Base-by-base conservation (phyloP, 2,329 filamentous ascomycete species). In the Penicillium glabrum region DNA sequence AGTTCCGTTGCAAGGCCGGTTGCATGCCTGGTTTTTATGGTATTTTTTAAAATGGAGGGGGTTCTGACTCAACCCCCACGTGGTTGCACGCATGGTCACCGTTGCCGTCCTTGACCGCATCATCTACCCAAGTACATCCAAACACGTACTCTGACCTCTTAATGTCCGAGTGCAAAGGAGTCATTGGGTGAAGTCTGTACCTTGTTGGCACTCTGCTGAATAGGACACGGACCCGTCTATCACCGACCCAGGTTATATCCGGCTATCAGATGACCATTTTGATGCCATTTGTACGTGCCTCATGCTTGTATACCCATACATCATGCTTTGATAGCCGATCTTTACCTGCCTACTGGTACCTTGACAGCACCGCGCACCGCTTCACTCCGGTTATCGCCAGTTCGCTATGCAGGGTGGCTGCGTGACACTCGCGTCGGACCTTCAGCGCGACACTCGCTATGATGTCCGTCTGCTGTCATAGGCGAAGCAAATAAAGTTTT, bases 31-130 rank as follows among this genome's bases (percentile, higher is more conserved):
- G 27, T 24, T 44, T 26, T 46, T 13, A 16, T 29, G 11, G 5
- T 46, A n/a, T 46, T 46, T 27, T 46, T 9, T 23, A 2, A 10
- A 16, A 7, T 46, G 14, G 21, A 16, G 23, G 16, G n/a, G n/a
- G 8, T n/a, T 9, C 33, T 41, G 39, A 41, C 9, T 41, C 39
- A 41, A 9, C 35, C 49, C 48, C 62, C 62, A 65, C 62, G 62
- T 64, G 62, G 61, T 56, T 31, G 24, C 46, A 14, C 33, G 35
- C 47, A 61, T 53, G 50, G 48, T 35, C 31, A 37, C 29, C 45
- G 29, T 57, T 46, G 37, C 33, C 16, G n/a, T 45, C 24, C 58
- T 53, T 53, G 44, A 54, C 51, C 41, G 49, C 55, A 58, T 60
- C 48, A 41, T 48, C 50, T 21, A 46, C 48, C 51, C 54, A 54